phyloP scores from a whole-genome alignment of 163 green algal genomes.

The Scenedesmus sp. region DNA sequence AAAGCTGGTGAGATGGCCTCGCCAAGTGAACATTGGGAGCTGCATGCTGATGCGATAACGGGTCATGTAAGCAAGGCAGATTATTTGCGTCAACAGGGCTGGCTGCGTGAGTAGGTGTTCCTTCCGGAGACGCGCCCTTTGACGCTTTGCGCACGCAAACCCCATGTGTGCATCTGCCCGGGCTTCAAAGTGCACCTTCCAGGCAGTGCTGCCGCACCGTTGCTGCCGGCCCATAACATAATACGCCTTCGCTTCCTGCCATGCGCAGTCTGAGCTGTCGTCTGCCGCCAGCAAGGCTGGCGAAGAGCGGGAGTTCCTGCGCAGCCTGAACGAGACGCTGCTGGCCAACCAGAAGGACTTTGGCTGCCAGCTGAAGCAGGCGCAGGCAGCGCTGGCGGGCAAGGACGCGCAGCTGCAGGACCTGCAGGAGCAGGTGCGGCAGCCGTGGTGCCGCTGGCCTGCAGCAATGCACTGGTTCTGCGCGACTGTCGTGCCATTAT shows the following conservation, averaged over 20 bases:
- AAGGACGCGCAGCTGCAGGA: conserved; percentile 71
- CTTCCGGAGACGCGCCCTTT: no score
- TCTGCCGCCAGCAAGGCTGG: background rate
- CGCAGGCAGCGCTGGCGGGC: conserved; percentile 50
- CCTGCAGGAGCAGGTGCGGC: conserved; percentile 77
- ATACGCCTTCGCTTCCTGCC: background rate
- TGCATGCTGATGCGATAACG: no score
- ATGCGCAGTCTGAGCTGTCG: conserved; percentile 49
- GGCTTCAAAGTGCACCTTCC: background rate
- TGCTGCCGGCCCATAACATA: background rate
- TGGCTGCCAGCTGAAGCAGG: conserved; percentile 54
- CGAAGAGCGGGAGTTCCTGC: conserved; percentile 85
- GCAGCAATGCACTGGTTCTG: background rate
- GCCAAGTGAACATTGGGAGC: no score
- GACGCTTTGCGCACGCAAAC: background rate
- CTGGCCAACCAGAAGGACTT: conserved; percentile 86
- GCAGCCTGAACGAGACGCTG: conserved; percentile 85
- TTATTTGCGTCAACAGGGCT: no score
- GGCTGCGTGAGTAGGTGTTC: background rate
- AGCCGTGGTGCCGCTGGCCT: background rate
- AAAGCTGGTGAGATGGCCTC: conserved; percentile 61
- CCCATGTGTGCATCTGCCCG: background rate
- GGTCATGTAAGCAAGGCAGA: no score
- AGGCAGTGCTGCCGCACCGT: background rate
- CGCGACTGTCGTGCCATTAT: no score